Evolutionary conservation across 208 protist species (phyloP), one percentile per base, ranked within the genome.

Genomic region (Trypanosoma avium): DNA sequence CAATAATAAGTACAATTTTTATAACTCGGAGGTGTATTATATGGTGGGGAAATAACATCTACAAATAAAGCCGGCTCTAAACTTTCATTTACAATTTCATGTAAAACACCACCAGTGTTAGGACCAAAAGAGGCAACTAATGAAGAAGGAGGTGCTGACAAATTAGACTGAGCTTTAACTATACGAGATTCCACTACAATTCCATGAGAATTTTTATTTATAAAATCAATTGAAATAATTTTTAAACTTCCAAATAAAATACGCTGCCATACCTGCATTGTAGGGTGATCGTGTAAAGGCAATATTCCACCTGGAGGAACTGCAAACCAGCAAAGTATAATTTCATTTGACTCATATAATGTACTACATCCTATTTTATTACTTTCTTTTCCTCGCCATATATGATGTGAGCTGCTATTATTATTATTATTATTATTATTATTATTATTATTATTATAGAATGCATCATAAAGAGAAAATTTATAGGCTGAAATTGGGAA

Each of bases 301-400:
- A 93, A 67, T 21, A 59, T 61, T 3, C 61, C 32, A 4, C 75
- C 70, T 0, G 87, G 87, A 0, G 87, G 83, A 1, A 93, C 42
- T 2, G 90, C 78, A 64, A 93, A 93, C 87, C 83, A 93, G 57
- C 74, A 85, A 54, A 88, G 54, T 3, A 68, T 76, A n/a, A 79
- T 69, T 1, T 50, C 33, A 9, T 65, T 48, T 48, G 77, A 62
- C 21, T 86, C 62, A 59, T 73, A 92, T 15, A 92, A 66, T 22
- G 86, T 92, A 42, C 70, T 62, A 75, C 77, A 92, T 38, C 82
- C 83, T 5, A 92, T 8, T 7, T 17, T 19, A n/a, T 26, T 45
- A 35, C 24, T 13, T 22, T 46, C 0, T 32, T 42, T 26, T 2
- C 52, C 19, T 30, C 21, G 12, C 61, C 36, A 56, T 29, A 33